Percentiles rank a stretch among this genome's conserved stretches.
These are phyloP conservation scores for Fusarium nodosum DNA, from an alignment of 2,329 filamentous ascomycete genomes.

Conservation along the genomic window DNA sequence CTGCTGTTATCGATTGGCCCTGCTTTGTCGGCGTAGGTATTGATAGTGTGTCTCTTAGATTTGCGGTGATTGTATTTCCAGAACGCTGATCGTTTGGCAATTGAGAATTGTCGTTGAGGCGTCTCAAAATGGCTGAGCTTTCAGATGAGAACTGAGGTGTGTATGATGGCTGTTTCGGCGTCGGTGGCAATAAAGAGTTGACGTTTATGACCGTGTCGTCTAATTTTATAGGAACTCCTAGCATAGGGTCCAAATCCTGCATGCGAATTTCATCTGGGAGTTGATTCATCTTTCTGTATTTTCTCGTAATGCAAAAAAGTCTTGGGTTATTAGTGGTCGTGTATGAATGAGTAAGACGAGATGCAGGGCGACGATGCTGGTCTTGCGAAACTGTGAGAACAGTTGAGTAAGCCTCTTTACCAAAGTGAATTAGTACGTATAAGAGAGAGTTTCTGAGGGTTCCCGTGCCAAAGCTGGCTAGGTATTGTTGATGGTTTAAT, in stretches of 20 bases:
- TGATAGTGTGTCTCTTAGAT: slow-evolving; percentile 30
- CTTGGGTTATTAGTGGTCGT: slow-evolving; percentile 18
- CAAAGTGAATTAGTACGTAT: not conserved
- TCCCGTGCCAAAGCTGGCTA: slow-evolving; percentile 10
- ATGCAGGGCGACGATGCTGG: not conserved
- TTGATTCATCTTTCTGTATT: slow-evolving; percentile 18
- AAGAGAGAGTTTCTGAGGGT: not conserved
- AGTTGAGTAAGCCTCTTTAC: not conserved
- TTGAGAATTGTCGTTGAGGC: slow-evolving; percentile 40
- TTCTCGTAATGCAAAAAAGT: not conserved
- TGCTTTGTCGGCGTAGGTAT: slow-evolving; percentile 29
- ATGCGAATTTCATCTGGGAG: slow-evolving; percentile 1
- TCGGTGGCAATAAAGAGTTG: not conserved
- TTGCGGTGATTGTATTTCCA: not conserved
- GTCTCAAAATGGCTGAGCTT: slow-evolving; percentile 48
- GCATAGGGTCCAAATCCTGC: not conserved
- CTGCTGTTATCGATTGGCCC: slow-evolving; percentile 8
- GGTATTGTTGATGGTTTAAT: slow-evolving; percentile 14
- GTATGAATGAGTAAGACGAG: slow-evolving; percentile 11
- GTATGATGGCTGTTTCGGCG: slow-evolving; percentile 44
- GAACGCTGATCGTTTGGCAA: not conserved
- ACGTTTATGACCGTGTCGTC: slow-evolving; percentile 1
- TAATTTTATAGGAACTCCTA: not conserved
- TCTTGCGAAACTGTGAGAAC: not conserved
- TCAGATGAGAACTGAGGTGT: slow-evolving; percentile 52